Conservation (phyloP, 371 early-diverging fungal species). For the Nematocida sp. region DNA sequence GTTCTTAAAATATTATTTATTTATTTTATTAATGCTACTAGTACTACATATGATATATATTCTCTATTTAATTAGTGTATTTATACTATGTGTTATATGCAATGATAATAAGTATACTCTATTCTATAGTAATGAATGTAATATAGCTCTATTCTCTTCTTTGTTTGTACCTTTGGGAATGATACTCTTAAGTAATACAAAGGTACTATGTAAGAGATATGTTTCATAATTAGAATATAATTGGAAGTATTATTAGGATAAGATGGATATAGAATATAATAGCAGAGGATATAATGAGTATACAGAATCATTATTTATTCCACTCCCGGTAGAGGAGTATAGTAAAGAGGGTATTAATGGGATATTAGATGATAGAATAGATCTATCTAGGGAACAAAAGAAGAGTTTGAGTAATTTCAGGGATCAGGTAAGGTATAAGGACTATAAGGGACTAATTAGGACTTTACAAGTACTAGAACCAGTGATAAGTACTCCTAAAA, state of each 20-base stretch:
- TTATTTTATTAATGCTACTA: not conserved
- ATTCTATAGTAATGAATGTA: too few relatives aligned
- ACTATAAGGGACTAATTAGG: conserved; percentile 43
- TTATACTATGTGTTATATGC: too few relatives aligned
- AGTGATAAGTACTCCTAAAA: not conserved
- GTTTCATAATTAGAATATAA: not conserved
- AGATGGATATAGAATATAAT: not conserved
- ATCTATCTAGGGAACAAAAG: conserved; percentile 30
- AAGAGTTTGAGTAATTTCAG: conserved; percentile 43
- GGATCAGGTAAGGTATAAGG: conserved; percentile 50
- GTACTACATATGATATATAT: not conserved
- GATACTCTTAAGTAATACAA: too few relatives aligned
- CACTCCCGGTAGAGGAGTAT: not conserved
- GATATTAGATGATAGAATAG: not conserved
- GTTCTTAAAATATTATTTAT: not conserved
- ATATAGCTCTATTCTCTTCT: too few relatives aligned
- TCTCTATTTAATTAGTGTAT: not conserved
- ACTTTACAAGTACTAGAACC: conserved; percentile 19
- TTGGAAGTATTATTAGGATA: not conserved
- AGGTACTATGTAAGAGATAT: not conserved
- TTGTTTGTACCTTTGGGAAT: too few relatives aligned
- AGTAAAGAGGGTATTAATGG: not conserved
- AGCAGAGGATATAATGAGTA: not conserved
- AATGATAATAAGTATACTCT: too few relatives aligned
- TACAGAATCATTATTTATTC: not conserved